These are phyloP conservation scores for Quercus bicolor DNA, from an alignment of 306 rosid species.

Conservation along the genomic window DNA sequence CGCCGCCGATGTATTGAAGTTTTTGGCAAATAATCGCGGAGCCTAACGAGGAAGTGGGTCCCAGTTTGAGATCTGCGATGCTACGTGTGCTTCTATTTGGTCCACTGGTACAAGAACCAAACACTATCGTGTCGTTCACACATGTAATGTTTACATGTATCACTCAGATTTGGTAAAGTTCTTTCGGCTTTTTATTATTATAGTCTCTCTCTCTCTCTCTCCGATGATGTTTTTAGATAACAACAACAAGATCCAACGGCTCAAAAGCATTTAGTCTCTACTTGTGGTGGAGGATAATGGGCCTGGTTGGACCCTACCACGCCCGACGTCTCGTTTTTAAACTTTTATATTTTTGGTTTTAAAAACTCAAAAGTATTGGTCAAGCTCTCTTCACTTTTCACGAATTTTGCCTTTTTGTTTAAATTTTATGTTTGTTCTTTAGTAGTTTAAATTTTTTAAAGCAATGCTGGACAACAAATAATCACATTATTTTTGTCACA, in stretches of 20 bases:
- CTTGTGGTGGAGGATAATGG: neutral
- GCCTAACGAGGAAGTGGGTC: conserved; percentile 12
- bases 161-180: neutral
- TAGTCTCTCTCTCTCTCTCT: no score
- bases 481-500: no score
- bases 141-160: neutral
- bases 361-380: no score
- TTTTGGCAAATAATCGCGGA: conserved; percentile 9
- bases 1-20: conserved; percentile 11
- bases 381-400: no score
- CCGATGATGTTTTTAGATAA: neutral
- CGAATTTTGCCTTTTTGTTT: no score
- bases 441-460: no score
- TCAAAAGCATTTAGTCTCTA: neutral
- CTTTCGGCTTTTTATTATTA: neutral
- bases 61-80: conserved; percentile 2
- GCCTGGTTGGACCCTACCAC: neutral
- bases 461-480: no score
- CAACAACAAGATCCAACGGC: conserved; percentile 20
- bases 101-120: conserved; percentile 22
- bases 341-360: neutral
- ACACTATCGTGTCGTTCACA: neutral
- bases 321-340: neutral
- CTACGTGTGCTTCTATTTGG: conserved; percentile 4
- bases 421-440: no score